phyloP scores from a whole-genome alignment of 2,329 filamentous ascomycete genomes.

The Fusarium equiseti region DNA sequence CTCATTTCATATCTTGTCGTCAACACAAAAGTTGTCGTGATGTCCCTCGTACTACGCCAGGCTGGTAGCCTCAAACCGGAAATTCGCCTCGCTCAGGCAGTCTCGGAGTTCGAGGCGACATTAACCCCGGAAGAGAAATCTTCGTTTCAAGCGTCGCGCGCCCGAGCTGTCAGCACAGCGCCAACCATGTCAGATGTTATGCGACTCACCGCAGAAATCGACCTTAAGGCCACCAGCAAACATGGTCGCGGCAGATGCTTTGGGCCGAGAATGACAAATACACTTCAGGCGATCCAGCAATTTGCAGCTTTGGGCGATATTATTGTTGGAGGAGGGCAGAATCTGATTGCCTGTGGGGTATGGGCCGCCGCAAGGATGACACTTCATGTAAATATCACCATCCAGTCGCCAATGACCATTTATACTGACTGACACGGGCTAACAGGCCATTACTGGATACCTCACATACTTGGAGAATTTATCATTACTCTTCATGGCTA shows the following conservation, averaged over 20 bases:
- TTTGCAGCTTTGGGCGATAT: slow-evolving; percentile 56
- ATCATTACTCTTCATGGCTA: slow-evolving; percentile 56
- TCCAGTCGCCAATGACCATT: rapidly evolving
- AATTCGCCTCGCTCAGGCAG: slow-evolving; percentile 55
- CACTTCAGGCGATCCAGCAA: slow-evolving; percentile 57
- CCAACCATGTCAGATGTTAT: slow-evolving; percentile 55
- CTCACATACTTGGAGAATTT: slow-evolving; percentile 51
- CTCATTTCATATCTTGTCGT: background rate
- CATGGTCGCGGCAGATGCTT: slow-evolving; percentile 49
- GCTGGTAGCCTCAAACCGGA: slow-evolving; percentile 47
- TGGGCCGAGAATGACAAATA: slow-evolving; percentile 56
- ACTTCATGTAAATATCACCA: background rate
- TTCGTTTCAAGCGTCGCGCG: slow-evolving; percentile 42
- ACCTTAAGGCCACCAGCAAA: slow-evolving; percentile 36
- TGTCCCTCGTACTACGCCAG: background rate
- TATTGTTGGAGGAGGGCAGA: slow-evolving; percentile 58
- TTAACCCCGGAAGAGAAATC: slow-evolving; percentile 54
- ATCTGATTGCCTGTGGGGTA: slow-evolving; percentile 58
- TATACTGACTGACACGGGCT: rapidly evolving
- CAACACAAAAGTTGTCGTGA: background rate
- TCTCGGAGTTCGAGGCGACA: slow-evolving; percentile 55
- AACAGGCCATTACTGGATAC: slow-evolving; percentile 22
- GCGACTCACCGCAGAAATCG: slow-evolving; percentile 56
- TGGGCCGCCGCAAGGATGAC: slow-evolving; percentile 58
- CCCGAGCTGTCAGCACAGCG: slow-evolving; percentile 34